Conservation (phyloP, 2,329 filamentous ascomycete species). For the Phaeosphaeriaceae sp. region DNA sequence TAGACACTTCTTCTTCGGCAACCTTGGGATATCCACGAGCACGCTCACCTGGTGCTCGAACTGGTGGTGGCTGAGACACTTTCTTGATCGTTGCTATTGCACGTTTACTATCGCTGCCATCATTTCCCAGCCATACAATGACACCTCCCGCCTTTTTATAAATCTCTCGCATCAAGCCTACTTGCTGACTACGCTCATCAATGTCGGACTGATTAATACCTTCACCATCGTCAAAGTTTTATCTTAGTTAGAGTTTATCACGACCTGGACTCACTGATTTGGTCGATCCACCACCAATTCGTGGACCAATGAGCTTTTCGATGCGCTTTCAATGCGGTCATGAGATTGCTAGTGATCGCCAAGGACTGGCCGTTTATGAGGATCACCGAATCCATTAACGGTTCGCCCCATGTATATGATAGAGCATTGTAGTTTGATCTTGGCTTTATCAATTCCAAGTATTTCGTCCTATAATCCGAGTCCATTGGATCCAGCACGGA, state of each 20-base stretch:
- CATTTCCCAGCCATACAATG: conserved; percentile 18
- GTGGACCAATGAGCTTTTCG: neutral
- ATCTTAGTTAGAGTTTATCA: neutral
- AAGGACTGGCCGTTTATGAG: conserved; percentile 2
- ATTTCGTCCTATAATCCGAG: too few relatives aligned
- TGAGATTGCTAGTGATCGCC: conserved; percentile 12
- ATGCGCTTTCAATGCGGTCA: conserved; percentile 5
- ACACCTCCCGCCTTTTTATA: conserved; percentile 6
- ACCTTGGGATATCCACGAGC: conserved; percentile 6
- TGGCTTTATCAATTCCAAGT: neutral
- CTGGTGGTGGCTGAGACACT: conserved; percentile 2
- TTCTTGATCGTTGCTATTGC: conserved; percentile 6
- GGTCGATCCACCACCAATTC: conserved; percentile 6
- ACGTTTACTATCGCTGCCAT: conserved; percentile 5
- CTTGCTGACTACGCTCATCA: conserved; percentile 8
- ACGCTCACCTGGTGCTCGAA: conserved; percentile 7
- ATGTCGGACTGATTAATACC: conserved; percentile 15
- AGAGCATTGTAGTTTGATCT: conserved; percentile 10
- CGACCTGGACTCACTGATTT: neutral
- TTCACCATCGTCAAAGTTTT: neutral
- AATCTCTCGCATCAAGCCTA: conserved; percentile 12
- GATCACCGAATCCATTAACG: conserved; percentile 7
- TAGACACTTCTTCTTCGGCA: neutral
- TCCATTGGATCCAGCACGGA: too few relatives aligned
- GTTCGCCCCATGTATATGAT: conserved; percentile 15